Evolutionary conservation across 2,329 filamentous ascomycete genomes (phyloP).

Genomic region (Fusarium buharicum): DNA sequence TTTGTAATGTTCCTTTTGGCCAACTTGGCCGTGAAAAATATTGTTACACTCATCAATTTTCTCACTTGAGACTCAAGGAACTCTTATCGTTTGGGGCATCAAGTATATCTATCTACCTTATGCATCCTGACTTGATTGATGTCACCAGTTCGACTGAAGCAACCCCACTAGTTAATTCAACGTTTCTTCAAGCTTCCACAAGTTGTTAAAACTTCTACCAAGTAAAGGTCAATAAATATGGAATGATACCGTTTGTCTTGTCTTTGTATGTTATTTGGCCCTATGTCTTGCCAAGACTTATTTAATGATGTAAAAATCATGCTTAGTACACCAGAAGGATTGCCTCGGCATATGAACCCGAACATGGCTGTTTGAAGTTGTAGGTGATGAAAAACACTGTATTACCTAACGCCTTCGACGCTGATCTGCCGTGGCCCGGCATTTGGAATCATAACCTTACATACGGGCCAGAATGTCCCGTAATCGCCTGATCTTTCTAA

Average conservation of each 20-base stretch:
- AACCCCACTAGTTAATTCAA: constrained; percentile 5
- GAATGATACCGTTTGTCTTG: too few species aligned
- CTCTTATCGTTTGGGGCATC: too few species aligned
- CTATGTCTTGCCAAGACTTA: neutral
- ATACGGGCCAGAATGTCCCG: constrained; percentile 12
- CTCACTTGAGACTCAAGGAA: too few species aligned
- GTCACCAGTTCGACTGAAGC: neutral
- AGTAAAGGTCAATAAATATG: too few species aligned
- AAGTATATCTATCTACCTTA: too few species aligned
- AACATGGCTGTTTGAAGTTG: neutral
- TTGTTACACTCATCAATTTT: too few species aligned
- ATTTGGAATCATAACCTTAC: constrained; percentile 11
- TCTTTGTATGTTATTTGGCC: too few species aligned
- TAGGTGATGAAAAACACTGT: too few species aligned
- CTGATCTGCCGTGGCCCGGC: too few species aligned
- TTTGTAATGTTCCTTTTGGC: too few species aligned
- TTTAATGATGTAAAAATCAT: neutral
- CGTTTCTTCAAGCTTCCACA: neutral
- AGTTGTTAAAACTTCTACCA: neutral
- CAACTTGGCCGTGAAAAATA: too few species aligned
- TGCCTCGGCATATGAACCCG: constrained; percentile 5
- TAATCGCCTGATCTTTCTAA: constrained; percentile 8
- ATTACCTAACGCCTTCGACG: too few species aligned
- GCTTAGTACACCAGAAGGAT: neutral
- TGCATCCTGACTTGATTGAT: neutral